phyloP scores from a whole-genome alignment of 345 rosid genomes.

The Brassica nigra region DNA sequence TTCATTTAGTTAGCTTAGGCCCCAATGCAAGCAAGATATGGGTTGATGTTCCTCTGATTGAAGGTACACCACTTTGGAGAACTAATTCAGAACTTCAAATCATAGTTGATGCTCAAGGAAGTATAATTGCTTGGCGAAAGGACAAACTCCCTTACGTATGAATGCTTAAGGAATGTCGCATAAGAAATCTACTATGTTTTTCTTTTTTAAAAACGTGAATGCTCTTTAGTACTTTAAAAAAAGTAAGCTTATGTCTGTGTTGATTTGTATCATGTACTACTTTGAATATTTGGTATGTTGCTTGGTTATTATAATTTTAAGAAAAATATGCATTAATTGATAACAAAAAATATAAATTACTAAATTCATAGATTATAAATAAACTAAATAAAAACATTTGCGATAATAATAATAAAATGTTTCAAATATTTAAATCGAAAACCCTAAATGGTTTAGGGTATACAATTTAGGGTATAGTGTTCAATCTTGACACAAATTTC shows the following conservation, averaged over 20 bases:
- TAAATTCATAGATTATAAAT: too few relatives aligned
- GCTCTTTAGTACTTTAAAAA: not conserved
- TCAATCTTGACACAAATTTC: not conserved
- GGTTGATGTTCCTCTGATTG: not conserved
- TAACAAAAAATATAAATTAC: too few relatives aligned
- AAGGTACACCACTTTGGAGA: not conserved
- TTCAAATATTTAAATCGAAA: not conserved
- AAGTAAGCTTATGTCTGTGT: not conserved
- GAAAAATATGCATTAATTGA: too few relatives aligned
- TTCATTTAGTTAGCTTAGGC: not conserved
- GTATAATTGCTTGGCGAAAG: conserved; percentile 1
- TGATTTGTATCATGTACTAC: not conserved
- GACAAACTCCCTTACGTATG: conserved; percentile 5
- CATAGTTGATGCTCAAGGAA: not conserved
- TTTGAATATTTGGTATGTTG: not conserved
- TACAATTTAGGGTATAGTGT: not conserved
- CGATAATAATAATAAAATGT: not conserved
- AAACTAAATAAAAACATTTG: not conserved
- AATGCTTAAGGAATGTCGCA: not conserved
- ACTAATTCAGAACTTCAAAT: not conserved
- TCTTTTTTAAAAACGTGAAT: not conserved
- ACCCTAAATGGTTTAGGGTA: not conserved
- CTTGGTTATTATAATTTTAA: not conserved
- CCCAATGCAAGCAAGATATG: not conserved
- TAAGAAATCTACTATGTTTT: not conserved